Conservation (phyloP, 2,329 filamentous ascomycete species). For the Pochonia chlamydosporia region DNA sequence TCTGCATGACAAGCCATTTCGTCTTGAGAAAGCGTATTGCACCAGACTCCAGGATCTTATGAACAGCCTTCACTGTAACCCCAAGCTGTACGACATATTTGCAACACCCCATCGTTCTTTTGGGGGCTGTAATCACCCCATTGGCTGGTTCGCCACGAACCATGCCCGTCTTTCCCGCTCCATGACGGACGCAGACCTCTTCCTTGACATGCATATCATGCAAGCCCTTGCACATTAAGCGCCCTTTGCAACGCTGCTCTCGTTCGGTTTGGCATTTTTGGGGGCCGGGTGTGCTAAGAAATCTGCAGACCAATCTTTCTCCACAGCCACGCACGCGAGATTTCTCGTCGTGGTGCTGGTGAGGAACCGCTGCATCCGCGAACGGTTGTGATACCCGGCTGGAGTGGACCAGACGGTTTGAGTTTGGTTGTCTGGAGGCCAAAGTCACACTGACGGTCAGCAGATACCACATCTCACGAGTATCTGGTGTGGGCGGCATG, state of each 20-base stretch:
- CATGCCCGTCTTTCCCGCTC: neutral
- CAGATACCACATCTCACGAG: neutral
- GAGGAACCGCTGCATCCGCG: neutral
- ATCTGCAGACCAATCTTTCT: neutral
- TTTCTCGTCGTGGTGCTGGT: no score
- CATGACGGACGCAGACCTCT: neutral
- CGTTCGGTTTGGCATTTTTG: neutral
- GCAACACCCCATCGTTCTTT: no score
- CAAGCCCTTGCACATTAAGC: slow-evolving; percentile 6
- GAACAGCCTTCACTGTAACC: no score
- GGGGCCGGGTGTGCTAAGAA: neutral
- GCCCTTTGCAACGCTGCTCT: neutral
- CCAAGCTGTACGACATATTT: neutral
- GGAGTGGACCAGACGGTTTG: no score
- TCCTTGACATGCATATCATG: neutral
- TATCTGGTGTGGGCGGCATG: no score
- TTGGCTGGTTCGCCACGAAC: neutral
- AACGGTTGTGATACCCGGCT: neutral
- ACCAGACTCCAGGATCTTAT: no score
- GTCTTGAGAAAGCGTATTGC: no score
- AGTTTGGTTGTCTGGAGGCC: no score
- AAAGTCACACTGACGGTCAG: slow-evolving; percentile 1
- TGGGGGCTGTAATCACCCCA: no score
- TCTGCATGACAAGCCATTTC: no score
- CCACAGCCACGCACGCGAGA: neutral